Base-by-base conservation (phyloP, 1,284 basidiomycete species). In the Apiotrichum sp. region DNA sequence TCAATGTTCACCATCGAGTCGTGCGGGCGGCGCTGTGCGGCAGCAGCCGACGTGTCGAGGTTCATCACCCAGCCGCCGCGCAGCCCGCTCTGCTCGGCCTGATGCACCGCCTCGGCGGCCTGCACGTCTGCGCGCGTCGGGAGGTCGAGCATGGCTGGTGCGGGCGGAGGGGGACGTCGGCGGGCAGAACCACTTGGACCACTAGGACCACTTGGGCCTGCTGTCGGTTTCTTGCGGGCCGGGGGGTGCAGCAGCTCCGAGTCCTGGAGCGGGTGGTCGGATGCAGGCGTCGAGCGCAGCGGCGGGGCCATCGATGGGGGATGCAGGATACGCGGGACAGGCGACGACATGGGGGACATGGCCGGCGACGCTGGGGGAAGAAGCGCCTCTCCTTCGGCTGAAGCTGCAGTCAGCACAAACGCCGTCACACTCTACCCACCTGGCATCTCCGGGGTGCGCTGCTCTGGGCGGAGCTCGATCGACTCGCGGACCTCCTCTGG, bases 51-150 rank as follows among this genome's bases (percentile, higher is more conserved):
- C 1, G 67, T 63, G 53, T 74, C 73, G 29, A 72, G 55, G 49
- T 65, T 71, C 75, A 78, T 75, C 41, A 78, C 69, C 76, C 76
- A 78, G 10, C 76, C 76, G 9, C 76, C 76, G 31, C 76, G 66
- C 9, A 77, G 60, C 0, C 74, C 73, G 4, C 64, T 64, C 4
- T 61, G 50, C 59, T 78, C 76, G 14, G 75, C 76, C 13, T 61
- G 55, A 14, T 72, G 70, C 33, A 78, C 75, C 0, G 75, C 76
- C n/a, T 71, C 61, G 50, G 73, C 72, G 3, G 76, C 75, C 59
- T 77, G 73, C 1, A 78, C 70, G 51, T 78, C 76, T 0, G 75
- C 75, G 2, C 76, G 69, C 1, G 75, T 78, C 2, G 76, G 76
- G 32, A 78, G 62, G 55, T 78, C 75, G 16, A 77, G 63, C 13